Evolutionary conservation across 305 asterid genomes (phyloP), one percentile per base, ranked within the genome.

Genomic region (Solanum hybrid): DNA sequence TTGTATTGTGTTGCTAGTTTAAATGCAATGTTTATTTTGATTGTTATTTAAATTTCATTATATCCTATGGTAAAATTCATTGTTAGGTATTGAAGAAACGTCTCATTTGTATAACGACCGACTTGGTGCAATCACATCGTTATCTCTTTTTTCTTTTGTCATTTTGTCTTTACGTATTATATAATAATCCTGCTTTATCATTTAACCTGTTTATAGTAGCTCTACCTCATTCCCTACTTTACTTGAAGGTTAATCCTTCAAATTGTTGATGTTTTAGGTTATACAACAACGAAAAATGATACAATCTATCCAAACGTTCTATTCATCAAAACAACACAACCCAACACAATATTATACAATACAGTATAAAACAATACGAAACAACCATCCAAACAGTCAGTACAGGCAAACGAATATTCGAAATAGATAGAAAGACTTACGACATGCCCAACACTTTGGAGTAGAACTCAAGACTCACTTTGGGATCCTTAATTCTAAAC

Each of bases 381-480:
- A 65, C 75, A 65, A 65, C 75, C 75, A 65, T 65, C 75, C 29
- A 65, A 65, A n/a, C 29, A 65, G 29, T 1, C 6, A 0, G 6
- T 22, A 65, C 51, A 83, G 29, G 27, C 27, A 79, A 6, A 80
- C 33, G 39, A 87, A 78, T 3, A 78, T 61, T 70, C 61, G 36
- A 75, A 70, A 82, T 75, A 87, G 87, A 86, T 12, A 91, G 90
- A 89, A 45, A 91, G 79, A 96, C 98, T 96, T 93, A 97, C 98
- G 97, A 94, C 99, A 97, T 97, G 91, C 99, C 99, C 98, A 97
- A 83, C 57, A 95, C 91, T 85, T 97, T 92, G 75, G 99, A 94
- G 96, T 97, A 97, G 95, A 97, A 97, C 91, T 97, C 98, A 93
- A 97, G 98, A 93, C 98, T 96, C 92, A 87, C 94, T 97, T 94